Evolutionary conservation across 2,329 filamentous ascomycete species (phyloP).

Genomic region (Ophiosphaerella korrae): DNA sequence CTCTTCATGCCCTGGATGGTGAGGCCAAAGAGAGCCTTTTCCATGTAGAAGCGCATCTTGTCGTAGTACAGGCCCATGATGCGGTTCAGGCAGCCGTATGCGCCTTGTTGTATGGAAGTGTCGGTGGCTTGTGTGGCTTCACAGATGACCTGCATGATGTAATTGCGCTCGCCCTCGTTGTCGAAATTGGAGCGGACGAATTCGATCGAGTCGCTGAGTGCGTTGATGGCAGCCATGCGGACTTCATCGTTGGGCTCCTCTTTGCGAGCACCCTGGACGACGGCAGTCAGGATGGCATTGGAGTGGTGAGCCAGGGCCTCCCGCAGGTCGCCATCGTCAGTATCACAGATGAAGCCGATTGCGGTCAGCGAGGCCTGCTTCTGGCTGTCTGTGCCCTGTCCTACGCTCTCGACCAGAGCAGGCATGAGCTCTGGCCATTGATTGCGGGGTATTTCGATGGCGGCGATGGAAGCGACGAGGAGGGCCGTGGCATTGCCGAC

Average conservation of each 20-base stretch:
- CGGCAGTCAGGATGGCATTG: conserved; percentile 95
- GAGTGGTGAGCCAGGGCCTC: conserved; percentile 83
- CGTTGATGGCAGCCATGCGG: conserved; percentile 88
- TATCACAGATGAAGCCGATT: conserved; percentile 99
- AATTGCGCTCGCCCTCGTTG: conserved; percentile 98
- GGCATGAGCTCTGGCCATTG: conserved; percentile 95
- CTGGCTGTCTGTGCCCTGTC: conserved; percentile 80
- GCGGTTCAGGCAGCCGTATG: conserved; percentile 95
- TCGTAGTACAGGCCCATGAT: conserved; percentile 99
- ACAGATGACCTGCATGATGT: conserved; percentile 99
- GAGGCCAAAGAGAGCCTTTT: conserved; percentile 96
- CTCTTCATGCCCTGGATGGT: conserved; percentile 99
- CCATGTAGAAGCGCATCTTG: conserved; percentile 99
- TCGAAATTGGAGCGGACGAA: conserved; percentile 99
- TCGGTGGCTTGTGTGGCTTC: conserved; percentile 96
- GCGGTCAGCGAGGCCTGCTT: conserved; percentile 94
- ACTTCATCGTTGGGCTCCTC: conserved; percentile 93
- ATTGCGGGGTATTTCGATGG: conserved; percentile 89
- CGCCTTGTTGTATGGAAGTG: conserved; percentile 88
- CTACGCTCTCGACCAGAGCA: conserved; percentile 88
- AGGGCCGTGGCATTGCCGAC: conserved; percentile 90
- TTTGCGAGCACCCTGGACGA: conserved; percentile 95
- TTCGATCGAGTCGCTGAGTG: conserved; percentile 93
- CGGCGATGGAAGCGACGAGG: conserved; percentile 91
- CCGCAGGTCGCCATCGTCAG: conserved; percentile 84